Evolutionary conservation across 1,284 basidiomycete species (phyloP), one percentile per base, ranked within the genome.

Genomic region (Tylopilus sp.): DNA sequence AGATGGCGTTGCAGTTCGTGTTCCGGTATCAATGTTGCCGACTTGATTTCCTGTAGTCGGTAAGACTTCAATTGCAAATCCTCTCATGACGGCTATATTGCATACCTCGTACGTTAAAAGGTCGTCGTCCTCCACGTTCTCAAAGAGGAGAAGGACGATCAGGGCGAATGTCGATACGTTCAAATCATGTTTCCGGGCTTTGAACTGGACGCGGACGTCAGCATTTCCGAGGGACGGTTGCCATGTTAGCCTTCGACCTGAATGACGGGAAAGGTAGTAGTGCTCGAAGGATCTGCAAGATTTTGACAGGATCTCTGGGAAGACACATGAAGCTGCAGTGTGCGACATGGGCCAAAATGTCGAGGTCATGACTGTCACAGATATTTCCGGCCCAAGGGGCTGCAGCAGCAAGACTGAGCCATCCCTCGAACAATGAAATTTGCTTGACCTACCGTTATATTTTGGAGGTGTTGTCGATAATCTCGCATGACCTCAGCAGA

Each of bases 81-180:
- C 39, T 34, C 28, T 11, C 28, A 35, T 7, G 33, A 14, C 8
- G 2, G 17, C 7, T 15, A n/a, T 11, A n/a, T 59, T 74, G 53
- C 55, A 17, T 46, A 88, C 91, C 61, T 80, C 70, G 59, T 91
- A 93, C 10, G 81, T 81, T 52, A 97, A 65, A 57, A 80, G 77
- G 36, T 91, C 85, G 18, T 78, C 82, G 0, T 87, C 81, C 1
- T 65, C 71, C 12, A 88, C 59, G 45, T 86, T 74, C 65, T 95
- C 89, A 57, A 99, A 99, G 10, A 96, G 76, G 28, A 96, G 73
- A 2, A 99, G 76, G 46, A 99, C 88, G 35, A 95, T 83, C 52
- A 96, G 68, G 4, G 90, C 92, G 59, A 91, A 88, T 0, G 96
- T 98, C 3, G 94, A 87, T 0, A 99, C 85, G 65, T 95, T 98